A percentile compares a stretch with the other conserved stretches of the same genome.
Evolutionary conservation across 1,139 yeast genomes (phyloP).

Genomic region (Taiozyma sp.): DNA sequence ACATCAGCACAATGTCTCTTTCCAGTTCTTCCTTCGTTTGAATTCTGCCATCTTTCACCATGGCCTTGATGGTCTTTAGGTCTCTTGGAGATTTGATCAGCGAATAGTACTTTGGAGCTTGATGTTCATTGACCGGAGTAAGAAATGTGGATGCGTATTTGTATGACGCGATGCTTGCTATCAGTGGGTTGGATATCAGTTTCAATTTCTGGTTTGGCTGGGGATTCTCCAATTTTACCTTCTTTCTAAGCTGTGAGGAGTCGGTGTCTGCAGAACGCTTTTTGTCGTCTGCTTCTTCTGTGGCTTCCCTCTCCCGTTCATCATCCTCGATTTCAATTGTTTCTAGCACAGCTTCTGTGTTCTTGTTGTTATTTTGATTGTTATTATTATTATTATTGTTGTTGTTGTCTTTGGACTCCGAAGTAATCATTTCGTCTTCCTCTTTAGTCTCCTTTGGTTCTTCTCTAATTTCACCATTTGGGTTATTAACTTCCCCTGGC

Average conservation of each 20-base stretch:
- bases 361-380: too few species aligned
- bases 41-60: constrained; percentile 55
- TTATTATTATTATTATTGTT: neutral
- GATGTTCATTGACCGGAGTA: constrained; percentile 60
- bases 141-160: constrained; percentile 71
- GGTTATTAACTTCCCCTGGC: neutral
- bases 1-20: constrained; percentile 68
- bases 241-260: constrained; percentile 1
- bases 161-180: constrained; percentile 63
- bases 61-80: constrained; percentile 53
- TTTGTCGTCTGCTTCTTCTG: neutral
- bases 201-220: constrained; percentile 20
- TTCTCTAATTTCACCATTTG: constrained; percentile 1
- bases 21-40: constrained; percentile 48
- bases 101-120: constrained; percentile 64
- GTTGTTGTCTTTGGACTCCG: neutral
- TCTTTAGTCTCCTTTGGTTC: constrained; percentile 2
- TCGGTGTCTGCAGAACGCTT: neutral
- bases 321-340: constrained; percentile 4
- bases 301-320: constrained; percentile 6
- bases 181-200: constrained; percentile 42
- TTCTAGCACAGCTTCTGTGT: neutral
- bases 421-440: constrained; percentile 8
- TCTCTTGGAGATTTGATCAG: constrained; percentile 63
- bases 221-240: constrained; percentile 3